A percentile compares a stretch with the other conserved stretches of the same genome.
Evolutionary conservation across 1,139 yeast species (phyloP).

Genomic region (Geotrichum aggregatum): DNA sequence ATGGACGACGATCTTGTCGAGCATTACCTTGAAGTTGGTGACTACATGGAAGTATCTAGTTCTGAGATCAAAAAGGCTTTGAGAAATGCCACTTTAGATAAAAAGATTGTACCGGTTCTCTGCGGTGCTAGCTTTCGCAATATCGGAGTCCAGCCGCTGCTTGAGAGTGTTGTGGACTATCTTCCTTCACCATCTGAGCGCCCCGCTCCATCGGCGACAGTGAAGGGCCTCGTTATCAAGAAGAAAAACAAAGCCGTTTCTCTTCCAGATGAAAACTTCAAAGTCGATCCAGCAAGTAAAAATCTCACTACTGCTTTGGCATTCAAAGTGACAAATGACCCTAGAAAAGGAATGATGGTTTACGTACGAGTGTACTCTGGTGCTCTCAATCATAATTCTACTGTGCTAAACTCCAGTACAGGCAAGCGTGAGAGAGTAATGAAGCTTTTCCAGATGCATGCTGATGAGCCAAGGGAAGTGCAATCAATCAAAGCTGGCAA

Average conservation of each 20-base stretch:
- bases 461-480: conserved; percentile 76
- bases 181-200: conserved; percentile 80
- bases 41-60: conserved; percentile 57
- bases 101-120: conserved; percentile 67
- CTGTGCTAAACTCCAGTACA: conserved; percentile 63
- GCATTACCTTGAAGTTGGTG: conserved; percentile 54
- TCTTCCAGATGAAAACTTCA: conserved; percentile 42
- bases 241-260: conserved; percentile 35
- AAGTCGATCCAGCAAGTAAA: conserved; percentile 52
- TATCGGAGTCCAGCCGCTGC: conserved; percentile 89
- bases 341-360: conserved; percentile 72
- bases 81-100: conserved; percentile 55
- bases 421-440: conserved; percentile 64
- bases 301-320: conserved; percentile 76
- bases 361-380: conserved; percentile 90
- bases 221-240: conserved; percentile 19
- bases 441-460: conserved; percentile 78
- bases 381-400: conserved; percentile 55
- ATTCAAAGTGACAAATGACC: conserved; percentile 85
- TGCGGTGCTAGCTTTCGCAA: conserved; percentile 93
- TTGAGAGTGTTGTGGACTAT: conserved; percentile 74
- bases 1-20: conserved; percentile 73
- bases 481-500: conserved; percentile 63
- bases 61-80: conserved; percentile 53
- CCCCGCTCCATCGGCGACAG: conserved; percentile 48